A percentile compares a stretch with the other conserved stretches of the same genome.
Evolutionary conservation across 2,329 filamentous ascomycete genomes (phyloP).

Genomic region (Alternaria sp.): DNA sequence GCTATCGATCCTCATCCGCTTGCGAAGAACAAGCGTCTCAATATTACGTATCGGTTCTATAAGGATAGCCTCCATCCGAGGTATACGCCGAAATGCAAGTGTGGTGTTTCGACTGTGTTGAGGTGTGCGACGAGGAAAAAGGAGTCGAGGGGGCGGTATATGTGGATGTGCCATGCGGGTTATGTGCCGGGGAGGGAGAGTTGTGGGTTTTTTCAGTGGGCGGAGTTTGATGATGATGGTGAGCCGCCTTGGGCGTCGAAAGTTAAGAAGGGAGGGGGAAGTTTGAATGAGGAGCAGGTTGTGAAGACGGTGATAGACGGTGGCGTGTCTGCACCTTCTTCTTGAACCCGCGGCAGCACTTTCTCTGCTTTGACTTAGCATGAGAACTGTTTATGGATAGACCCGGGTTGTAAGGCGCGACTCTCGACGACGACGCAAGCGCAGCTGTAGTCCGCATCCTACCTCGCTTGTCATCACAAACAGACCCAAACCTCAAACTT

Average conservation of each 20-base stretch:
- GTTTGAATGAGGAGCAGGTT: background rate
- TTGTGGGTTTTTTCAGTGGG: slow-evolving; percentile 42
- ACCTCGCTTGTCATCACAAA: background rate
- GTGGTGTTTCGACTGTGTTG: slow-evolving; percentile 71
- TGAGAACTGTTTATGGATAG: background rate
- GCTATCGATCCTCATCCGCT: slow-evolving; percentile 86
- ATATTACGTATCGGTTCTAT: slow-evolving; percentile 93
- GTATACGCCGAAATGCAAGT: slow-evolving; percentile 78
- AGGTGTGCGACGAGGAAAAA: slow-evolving; percentile 80
- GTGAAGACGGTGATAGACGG: background rate
- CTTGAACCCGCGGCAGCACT: background rate
- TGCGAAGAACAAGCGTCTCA: slow-evolving; percentile 80
- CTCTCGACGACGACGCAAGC: background rate
- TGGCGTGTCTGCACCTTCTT: background rate
- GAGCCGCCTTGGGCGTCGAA: slow-evolving; percentile 67
- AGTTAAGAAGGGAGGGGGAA: background rate
- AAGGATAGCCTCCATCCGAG: slow-evolving; percentile 76
- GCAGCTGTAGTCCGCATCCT: background rate
- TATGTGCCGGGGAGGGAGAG: slow-evolving; percentile 69
- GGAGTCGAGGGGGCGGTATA: slow-evolving; percentile 79
- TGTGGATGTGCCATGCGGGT: slow-evolving; percentile 90
- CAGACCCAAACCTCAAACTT: background rate
- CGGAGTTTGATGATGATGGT: slow-evolving; percentile 69
- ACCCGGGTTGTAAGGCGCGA: background rate
- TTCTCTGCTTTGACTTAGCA: background rate